These are phyloP conservation scores for Pezicula neosporulosa DNA, from an alignment of 2,329 filamentous ascomycete species.

Conservation along the genomic window DNA sequence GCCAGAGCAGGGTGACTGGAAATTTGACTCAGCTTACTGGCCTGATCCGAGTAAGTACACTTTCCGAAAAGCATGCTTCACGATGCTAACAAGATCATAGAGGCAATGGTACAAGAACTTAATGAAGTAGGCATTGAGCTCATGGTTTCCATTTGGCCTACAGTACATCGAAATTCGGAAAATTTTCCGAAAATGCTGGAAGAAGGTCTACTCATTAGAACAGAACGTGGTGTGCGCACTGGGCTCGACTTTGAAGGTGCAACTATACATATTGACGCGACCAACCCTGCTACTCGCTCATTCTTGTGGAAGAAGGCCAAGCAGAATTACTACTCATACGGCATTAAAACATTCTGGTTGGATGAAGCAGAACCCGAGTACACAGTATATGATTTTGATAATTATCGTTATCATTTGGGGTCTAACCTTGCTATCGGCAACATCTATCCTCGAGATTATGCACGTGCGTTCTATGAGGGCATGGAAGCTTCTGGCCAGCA, in stretches of 20 bases:
- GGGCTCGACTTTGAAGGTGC: slow-evolving; percentile 57
- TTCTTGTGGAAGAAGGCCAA: slow-evolving; percentile 59
- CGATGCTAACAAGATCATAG: too few species aligned
- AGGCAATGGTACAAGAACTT: slow-evolving; percentile 61
- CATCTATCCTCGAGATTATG: slow-evolving; percentile 55
- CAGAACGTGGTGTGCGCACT: slow-evolving; percentile 55
- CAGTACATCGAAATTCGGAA: slow-evolving; percentile 54
- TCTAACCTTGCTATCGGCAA: slow-evolving; percentile 55
- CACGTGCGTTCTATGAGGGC: slow-evolving; percentile 57
- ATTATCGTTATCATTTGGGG: slow-evolving; percentile 57
- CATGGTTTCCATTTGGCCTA: slow-evolving; percentile 70
- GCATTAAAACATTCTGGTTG: slow-evolving; percentile 64
- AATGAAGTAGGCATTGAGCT: slow-evolving; percentile 56
- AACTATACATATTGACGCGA: slow-evolving; percentile 60
- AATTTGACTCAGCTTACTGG: slow-evolving; percentile 61
- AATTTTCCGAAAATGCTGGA: slow-evolving; percentile 62
- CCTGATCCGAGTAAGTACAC: slow-evolving; percentile 50
- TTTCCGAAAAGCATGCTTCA: too few species aligned
- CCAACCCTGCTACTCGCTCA: slow-evolving; percentile 53
- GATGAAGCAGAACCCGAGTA: slow-evolving; percentile 70
- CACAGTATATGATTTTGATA: slow-evolving; percentile 61
- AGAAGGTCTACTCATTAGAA: slow-evolving; percentile 55
- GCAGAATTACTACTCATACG: slow-evolving; percentile 57
- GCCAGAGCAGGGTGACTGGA: slow-evolving; percentile 65
- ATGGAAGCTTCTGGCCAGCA: slow-evolving; percentile 47